These are phyloP conservation scores for Nakazawaea wickerhamii DNA, from an alignment of 805 yeast species.

Conservation along the genomic window DNA sequence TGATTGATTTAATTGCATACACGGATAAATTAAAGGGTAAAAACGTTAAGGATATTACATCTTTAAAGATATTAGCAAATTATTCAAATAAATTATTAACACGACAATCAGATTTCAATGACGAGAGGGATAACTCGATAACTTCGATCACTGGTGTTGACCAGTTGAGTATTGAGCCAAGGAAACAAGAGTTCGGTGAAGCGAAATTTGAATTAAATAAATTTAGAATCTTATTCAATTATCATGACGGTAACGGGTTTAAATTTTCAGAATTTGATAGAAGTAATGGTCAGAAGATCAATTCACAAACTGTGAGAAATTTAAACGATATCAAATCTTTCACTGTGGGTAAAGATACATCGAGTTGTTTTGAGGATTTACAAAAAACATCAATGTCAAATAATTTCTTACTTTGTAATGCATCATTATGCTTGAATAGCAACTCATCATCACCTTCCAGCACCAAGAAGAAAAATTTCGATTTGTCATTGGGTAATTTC, in stretches of 20 bases:
- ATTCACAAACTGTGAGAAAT: neutral
- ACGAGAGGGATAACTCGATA: constrained; percentile 8
- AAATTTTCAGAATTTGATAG: constrained; percentile 10
- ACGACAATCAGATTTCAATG: neutral
- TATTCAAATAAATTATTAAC: constrained; percentile 1
- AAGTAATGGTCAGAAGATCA: neutral
- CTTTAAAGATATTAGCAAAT: constrained; percentile 1
- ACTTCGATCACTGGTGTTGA: constrained; percentile 1
- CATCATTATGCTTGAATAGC: constrained; percentile 3
- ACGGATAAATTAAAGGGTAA: constrained; percentile 11
- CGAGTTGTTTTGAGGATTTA: constrained; percentile 2
- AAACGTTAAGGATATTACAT: neutral
- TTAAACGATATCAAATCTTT: neutral
- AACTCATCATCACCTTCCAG: neutral
- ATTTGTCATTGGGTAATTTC: constrained; percentile 11
- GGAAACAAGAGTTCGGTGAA: neutral
- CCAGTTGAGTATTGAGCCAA: constrained; percentile 4
- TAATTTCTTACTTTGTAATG: constrained; percentile 2
- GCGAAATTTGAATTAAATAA: constrained; percentile 9
- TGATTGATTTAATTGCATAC: constrained; percentile 2
- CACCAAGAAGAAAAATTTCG: constrained; percentile 9
- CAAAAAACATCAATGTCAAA: neutral
- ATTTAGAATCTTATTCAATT: constrained; percentile 11
- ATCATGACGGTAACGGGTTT: neutral
- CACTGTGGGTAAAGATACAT: neutral